Evolutionary conservation across 2,329 filamentous ascomycete species (phyloP), one percentile per base, ranked within the genome.

Genomic region (Dothistroma pini): DNA sequence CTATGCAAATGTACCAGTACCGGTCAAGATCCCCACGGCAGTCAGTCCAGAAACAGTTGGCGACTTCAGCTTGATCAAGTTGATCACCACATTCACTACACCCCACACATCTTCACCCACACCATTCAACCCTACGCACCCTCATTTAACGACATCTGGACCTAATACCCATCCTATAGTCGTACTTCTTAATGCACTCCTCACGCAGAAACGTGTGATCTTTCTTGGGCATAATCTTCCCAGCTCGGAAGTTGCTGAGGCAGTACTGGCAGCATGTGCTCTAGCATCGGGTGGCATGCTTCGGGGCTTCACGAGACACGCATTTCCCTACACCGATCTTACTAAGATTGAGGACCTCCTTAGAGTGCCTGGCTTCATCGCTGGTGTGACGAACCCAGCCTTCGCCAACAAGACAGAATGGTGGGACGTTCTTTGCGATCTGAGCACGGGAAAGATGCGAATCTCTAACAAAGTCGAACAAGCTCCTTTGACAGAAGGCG

Each of bases 261-360:
- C 95, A n/a, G 95, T 99, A 2, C 83, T 99, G 9, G 95, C 92
- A n/a, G 93, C 95, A 1, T 99, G 95, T 75, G 91, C 95, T 11
- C 83, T 99, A 52, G 93, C 90, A 14, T 97, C 93, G 12, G 95
- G 95, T 11, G 93, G 95, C 6, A 81, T 96, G n/a, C 80, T 99
- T 38, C 85, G 93, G 60, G 95, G 95, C 31, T 99, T 99, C 76
- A 96, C 93, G 9, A 86, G 95, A 19, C 91, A 97, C 77, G 95
- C 95, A 0, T 99, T 99, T 73, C 95, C 95, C 1, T 99, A 99
- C 73, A 99, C 95, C 0, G 95, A 99, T 78, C 82, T 99, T 49
- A 97, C 92, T 66, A 99, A 99, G 77, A 93, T 99, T 62, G 95
- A 99, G 68, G 95, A 97, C 73, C 83, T 99, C 11, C 83, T 99